phyloP scores from a whole-genome alignment of 2,329 filamentous ascomycete genomes.

The Cladophialophora yegresii region DNA sequence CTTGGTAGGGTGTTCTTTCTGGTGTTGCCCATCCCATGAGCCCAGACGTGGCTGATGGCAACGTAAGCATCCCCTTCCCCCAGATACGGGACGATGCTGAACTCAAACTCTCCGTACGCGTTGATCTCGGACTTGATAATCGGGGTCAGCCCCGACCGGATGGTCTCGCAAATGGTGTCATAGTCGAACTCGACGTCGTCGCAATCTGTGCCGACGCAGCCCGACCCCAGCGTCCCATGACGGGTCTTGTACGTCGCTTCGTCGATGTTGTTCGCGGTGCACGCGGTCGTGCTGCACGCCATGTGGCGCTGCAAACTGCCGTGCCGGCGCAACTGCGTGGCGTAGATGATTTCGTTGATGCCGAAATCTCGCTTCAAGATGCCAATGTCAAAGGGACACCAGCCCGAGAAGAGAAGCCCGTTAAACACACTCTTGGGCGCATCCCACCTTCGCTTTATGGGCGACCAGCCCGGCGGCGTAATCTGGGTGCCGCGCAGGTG shows the following conservation, averaged over 20 bases:
- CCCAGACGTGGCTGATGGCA: slow-evolving; percentile 3
- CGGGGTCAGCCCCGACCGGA: background rate
- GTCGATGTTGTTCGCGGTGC: background rate
- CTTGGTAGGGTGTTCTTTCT: background rate
- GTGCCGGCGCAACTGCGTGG: background rate
- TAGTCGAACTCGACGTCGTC: background rate
- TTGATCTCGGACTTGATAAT: background rate
- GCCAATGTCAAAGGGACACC: slow-evolving; percentile 5
- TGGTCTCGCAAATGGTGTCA: background rate
- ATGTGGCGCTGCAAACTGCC: slow-evolving; percentile 1
- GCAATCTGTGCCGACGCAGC: background rate
- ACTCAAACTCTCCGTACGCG: background rate
- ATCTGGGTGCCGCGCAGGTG: background rate
- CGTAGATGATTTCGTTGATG: slow-evolving; percentile 3
- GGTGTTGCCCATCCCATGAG: slow-evolving; percentile 1
- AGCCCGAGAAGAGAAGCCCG: background rate
- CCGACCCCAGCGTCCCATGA: background rate
- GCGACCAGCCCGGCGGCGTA: background rate
- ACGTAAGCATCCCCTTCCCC: background rate
- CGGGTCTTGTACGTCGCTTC: background rate
- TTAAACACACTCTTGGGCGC: background rate
- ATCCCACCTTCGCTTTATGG: background rate
- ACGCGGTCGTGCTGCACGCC: background rate
- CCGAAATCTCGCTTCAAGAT: slow-evolving; percentile 8
- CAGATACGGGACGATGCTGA: background rate